phyloP scores from a whole-genome alignment of 306 rosid genomes.

The Lablab purpureus region DNA sequence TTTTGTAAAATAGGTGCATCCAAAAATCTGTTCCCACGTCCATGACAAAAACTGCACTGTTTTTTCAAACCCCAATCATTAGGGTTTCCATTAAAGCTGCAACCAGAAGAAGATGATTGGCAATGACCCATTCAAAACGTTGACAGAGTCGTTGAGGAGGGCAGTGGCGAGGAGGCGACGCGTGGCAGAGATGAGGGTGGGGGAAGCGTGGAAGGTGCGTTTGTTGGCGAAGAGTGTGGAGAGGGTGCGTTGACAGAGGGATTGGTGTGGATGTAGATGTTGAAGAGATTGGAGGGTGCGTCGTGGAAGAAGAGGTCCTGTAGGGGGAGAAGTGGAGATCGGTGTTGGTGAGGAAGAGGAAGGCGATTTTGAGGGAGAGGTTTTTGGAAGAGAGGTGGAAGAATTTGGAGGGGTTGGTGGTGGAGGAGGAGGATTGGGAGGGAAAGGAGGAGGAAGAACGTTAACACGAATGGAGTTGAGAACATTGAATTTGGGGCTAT shows the following conservation, averaged over 20 bases:
- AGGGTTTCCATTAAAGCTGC: no score
- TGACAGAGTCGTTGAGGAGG: slow-evolving; percentile 78
- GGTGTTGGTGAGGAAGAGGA: no score
- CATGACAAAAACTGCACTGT: no score
- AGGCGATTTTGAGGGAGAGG: no score
- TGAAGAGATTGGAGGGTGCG: slow-evolving; percentile 55
- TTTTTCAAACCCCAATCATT: no score
- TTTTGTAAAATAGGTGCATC: no score
- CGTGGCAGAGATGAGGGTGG: no score
- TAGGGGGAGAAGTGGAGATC: slow-evolving; percentile 80
- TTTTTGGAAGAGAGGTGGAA: no score
- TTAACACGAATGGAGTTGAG: slow-evolving; percentile 67
- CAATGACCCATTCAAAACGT: no score
- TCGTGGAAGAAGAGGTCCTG: slow-evolving; percentile 71
- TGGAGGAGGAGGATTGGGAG: slow-evolving; percentile 74
- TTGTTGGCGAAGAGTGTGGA: slow-evolving; percentile 55
- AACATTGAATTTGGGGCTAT: slow-evolving; percentile 62
- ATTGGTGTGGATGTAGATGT: slow-evolving; percentile 84
- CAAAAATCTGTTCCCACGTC: no score
- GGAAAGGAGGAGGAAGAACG: slow-evolving; percentile 77
- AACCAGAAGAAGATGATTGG: no score
- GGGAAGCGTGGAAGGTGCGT: slow-evolving; percentile 80
- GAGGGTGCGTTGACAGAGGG: slow-evolving; percentile 66
- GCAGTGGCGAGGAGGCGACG: slow-evolving; percentile 91
- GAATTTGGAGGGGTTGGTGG: no score